phyloP scores from a whole-genome alignment of 345 rosid genomes.

The Luvunga scandens region DNA sequence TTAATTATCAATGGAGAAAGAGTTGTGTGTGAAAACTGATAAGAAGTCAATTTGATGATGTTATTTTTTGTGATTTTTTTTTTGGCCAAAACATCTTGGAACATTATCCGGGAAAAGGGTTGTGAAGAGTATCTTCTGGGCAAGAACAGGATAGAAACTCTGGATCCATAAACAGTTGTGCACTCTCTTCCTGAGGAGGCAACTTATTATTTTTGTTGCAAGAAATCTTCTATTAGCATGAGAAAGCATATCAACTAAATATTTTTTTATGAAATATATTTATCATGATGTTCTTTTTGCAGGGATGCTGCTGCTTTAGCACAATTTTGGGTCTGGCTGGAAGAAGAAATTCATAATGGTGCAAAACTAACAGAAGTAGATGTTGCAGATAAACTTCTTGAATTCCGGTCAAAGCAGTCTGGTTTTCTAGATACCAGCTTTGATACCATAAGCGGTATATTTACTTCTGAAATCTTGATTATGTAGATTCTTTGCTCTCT shows the following conservation, averaged over 20 bases:
- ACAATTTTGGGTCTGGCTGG: conserved; percentile 93
- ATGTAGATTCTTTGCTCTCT: neutral
- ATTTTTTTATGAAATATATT: neutral
- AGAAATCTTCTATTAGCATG: neutral
- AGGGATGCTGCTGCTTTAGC: conserved; percentile 97
- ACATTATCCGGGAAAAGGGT: neutral
- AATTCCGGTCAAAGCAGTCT: conserved; percentile 75
- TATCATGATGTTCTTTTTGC: conserved; percentile 22
- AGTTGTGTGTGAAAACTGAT: neutral
- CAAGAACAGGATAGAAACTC: neutral
- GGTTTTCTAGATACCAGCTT: conserved; percentile 95
- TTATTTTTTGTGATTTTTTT: conserved; percentile 3
- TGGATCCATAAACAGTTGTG: neutral
- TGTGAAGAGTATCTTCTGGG: neutral
- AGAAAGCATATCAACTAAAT: neutral
- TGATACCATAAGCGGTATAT: conserved; percentile 90
- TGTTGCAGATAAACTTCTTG: conserved; percentile 79
- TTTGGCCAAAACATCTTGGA: neutral
- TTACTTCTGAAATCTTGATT: conserved; percentile 19
- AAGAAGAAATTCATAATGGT: conserved; percentile 63
- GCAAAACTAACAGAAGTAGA: conserved; percentile 80
- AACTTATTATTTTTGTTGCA: neutral
- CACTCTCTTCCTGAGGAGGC: neutral
- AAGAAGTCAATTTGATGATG: neutral
- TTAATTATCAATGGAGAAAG: too few relatives aligned